phyloP scores from a whole-genome alignment of 1,284 basidiomycete genomes.

The Rhodotorula sp. region DNA sequence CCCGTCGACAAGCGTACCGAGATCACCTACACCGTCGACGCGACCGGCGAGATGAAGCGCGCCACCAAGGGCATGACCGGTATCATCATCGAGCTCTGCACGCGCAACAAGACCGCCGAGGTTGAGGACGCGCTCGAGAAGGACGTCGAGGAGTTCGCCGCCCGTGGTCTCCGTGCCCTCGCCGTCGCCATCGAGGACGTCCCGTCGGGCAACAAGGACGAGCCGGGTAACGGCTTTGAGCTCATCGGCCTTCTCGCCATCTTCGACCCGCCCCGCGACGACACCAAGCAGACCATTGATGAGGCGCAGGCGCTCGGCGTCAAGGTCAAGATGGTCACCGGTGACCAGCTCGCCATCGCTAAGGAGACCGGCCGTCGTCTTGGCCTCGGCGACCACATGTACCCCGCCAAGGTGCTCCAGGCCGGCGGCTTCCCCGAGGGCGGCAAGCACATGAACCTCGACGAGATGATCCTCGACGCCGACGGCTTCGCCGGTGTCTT shows the following conservation, averaged over 20 bases:
- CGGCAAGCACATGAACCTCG: slow-evolving; percentile 71
- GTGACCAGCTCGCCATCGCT: slow-evolving; percentile 98
- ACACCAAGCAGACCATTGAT: slow-evolving; percentile 97
- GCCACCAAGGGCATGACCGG: slow-evolving; percentile 99
- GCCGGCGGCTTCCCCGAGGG: slow-evolving; percentile 78
- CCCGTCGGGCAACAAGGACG: slow-evolving; percentile 68
- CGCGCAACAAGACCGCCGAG: slow-evolving; percentile 92
- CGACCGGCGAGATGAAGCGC: slow-evolving; percentile 91
- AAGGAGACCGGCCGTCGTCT: slow-evolving; percentile 99
- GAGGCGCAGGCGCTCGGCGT: slow-evolving; percentile 94
- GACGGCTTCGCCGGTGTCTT: slow-evolving; percentile 94
- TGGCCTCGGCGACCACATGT: slow-evolving; percentile 95
- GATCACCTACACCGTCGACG: slow-evolving; percentile 93
- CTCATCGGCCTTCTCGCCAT: slow-evolving; percentile 95
- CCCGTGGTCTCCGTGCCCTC: slow-evolving; percentile 94
- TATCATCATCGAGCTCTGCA: slow-evolving; percentile 65
- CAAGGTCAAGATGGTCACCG: slow-evolving; percentile 99
- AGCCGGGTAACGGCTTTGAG: slow-evolving; percentile 91
- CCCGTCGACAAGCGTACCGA: slow-evolving; percentile 99
- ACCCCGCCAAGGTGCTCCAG: slow-evolving; percentile 91
- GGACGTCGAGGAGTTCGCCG: slow-evolving; percentile 92
- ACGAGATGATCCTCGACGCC: slow-evolving; percentile 86
- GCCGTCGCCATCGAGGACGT: slow-evolving; percentile 95
- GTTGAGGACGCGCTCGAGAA: slow-evolving; percentile 87
- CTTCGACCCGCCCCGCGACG: slow-evolving; percentile 95